Evolutionary conservation across 768 basidiomycete species (phyloP).

Genomic region (Auricularia heimuer): DNA sequence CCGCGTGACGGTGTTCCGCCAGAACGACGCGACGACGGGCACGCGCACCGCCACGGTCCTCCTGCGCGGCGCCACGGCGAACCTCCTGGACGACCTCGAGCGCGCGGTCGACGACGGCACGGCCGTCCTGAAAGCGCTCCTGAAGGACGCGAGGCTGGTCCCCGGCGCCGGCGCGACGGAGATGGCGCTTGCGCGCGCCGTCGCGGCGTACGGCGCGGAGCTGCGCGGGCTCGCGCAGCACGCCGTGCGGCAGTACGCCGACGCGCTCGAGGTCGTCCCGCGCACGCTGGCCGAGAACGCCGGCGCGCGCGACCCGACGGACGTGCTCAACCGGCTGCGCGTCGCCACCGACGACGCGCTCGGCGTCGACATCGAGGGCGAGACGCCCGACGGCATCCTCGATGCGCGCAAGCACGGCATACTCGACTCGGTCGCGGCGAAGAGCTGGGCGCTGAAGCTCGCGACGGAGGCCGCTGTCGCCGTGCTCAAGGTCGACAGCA

Average conservation of each 20-base stretch:
- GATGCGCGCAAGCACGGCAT: constrained; percentile 53
- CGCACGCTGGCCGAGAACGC: constrained; percentile 93
- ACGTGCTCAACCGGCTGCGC: constrained; percentile 80
- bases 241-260: constrained; percentile 81
- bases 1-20: constrained; percentile 91
- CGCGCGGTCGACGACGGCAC: constrained; percentile 95
- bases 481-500: constrained; percentile 90
- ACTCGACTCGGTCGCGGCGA: constrained; percentile 80
- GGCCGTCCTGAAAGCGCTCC: constrained; percentile 84
- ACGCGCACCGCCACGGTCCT: constrained; percentile 91
- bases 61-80: constrained; percentile 87
- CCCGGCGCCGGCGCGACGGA: constrained; percentile 94
- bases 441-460: constrained; percentile 82
- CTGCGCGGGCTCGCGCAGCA: constrained; percentile 90
- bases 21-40: constrained; percentile 36
- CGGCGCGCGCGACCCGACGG: constrained; percentile 84
- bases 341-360: constrained; percentile 79
- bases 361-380: constrained; percentile 86
- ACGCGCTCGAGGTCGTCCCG: constrained; percentile 86
- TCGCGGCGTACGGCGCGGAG: constrained; percentile 80
- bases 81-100: constrained; percentile 91
- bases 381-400: constrained; percentile 58
- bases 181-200: constrained; percentile 77
- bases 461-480: constrained; percentile 87
- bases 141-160: constrained; percentile 84